These are phyloP conservation scores for Wilhelminamyces savonicus DNA, from an alignment of 805 yeast species.

Conservation along the genomic window DNA sequence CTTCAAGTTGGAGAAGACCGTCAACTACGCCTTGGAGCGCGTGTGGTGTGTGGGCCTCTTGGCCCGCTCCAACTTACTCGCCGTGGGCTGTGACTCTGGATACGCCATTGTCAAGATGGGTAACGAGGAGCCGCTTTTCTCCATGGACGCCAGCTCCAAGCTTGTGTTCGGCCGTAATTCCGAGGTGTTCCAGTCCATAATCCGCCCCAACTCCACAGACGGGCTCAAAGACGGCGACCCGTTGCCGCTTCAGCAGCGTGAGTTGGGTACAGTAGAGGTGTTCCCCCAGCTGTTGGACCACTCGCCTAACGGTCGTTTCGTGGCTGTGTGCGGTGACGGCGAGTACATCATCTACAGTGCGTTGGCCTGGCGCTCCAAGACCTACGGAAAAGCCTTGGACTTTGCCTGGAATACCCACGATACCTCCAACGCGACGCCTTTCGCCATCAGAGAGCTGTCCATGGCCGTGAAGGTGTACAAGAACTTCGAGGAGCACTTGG, in stretches of 20 bases:
- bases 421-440: conserved; percentile 54
- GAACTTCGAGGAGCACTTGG: conserved; percentile 75
- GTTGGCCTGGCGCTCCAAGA: conserved; percentile 95
- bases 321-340: conserved; percentile 96
- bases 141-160: conserved; percentile 92
- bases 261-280: conserved; percentile 88
- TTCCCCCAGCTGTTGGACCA: conserved; percentile 84
- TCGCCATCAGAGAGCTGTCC: conserved; percentile 71
- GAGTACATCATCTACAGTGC: conserved; percentile 95
- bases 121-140: conserved; percentile 86
- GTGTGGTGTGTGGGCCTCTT: conserved; percentile 90
- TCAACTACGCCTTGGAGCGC: conserved; percentile 88
- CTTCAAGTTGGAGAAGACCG: conserved; percentile 85
- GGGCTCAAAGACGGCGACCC: conserved; percentile 75
- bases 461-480: conserved; percentile 66
- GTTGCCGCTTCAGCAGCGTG: conserved; percentile 74
- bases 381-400: conserved; percentile 84
- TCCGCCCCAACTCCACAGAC: conserved; percentile 59
- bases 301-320: conserved; percentile 96
- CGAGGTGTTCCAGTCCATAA: conserved; percentile 79
- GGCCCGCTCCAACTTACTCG: conserved; percentile 66
- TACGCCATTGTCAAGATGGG: conserved; percentile 84
- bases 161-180: conserved; percentile 86
- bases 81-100: conserved; percentile 95
- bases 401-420: conserved; percentile 92